Base-by-base conservation (phyloP, 169 alveolate species). In the Cystoisospora suis region DNA sequence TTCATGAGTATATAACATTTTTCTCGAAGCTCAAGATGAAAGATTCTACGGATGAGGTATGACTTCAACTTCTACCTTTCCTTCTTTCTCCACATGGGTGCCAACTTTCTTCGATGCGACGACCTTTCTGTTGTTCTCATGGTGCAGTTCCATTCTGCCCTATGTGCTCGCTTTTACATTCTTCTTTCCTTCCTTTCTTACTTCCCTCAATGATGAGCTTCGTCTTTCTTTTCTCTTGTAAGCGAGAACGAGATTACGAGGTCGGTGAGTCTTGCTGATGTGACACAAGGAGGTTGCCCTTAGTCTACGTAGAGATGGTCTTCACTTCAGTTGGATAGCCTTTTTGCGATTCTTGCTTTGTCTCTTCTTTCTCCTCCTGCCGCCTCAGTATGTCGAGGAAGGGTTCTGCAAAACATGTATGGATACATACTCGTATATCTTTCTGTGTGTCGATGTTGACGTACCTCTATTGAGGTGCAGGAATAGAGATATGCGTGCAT, bases 41-140 rank as follows among this genome's bases (percentile, higher is more conserved):
- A 94, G 97, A 72, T n/a, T 77, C 32, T 29, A 53, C 75, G 34
- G 90, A 56, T 61, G 79, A 9, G 81, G 95, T 85, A 29, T 42
- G 75, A 69, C 3, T 23, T 69, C 45, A 36, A 32, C 80, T 69
- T 6, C 36, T 29, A 6, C n/a, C 29, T 61, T 23, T 23, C 77
- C n/a, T 15, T 6, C 77, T 9, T 61, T 23, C 77, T 61, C n/a
- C 29, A 23, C 29, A 27, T 65, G 38, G 38, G 77, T 65, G 77
- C 15, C 29, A 6, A 12, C 6, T 2, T 69, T 69, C 38, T 69
- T 69, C 45, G 1, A 9, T 27, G 46, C 46, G 58, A 15, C 86
- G 29, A 42, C 36, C n/a, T 42, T 53, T 5, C 38, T 40, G 27
- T 20, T 77, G 87, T 42, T 36, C 32, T 6, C 38, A 59, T 20